These are phyloP conservation scores for Lentinula raphanica DNA, from an alignment of 768 basidiomycete species.

Conservation along the genomic window DNA sequence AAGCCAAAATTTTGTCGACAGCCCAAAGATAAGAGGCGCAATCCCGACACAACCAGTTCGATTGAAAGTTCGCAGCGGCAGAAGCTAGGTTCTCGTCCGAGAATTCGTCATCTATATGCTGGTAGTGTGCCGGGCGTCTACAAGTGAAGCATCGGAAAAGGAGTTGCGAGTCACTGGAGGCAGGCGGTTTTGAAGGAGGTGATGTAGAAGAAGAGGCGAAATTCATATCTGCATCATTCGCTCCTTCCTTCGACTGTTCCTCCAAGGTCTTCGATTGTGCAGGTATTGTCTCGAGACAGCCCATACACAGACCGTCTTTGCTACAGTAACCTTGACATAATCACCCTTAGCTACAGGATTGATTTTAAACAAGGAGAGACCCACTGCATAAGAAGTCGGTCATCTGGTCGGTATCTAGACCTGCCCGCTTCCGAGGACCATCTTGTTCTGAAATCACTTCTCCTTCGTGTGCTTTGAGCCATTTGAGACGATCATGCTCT, in stretches of 20 bases:
- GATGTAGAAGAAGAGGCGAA: conserved; percentile 3
- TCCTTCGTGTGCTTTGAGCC: conserved; percentile 24
- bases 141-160: conserved; percentile 82
- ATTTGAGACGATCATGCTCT: conserved; percentile 41
- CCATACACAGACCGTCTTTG: conserved; percentile 76
- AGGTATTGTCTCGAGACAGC: conserved; percentile 56
- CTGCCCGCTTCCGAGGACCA: conserved; percentile 40
- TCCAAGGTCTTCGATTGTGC: conserved; percentile 15
- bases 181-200: conserved; percentile 15
- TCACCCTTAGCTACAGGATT: neutral
- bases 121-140: conserved; percentile 79
- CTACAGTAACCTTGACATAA: conserved; percentile 46
- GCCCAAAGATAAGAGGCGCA: conserved; percentile 67
- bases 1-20: conserved; percentile 85
- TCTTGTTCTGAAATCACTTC: conserved; percentile 17
- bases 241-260: conserved; percentile 9
- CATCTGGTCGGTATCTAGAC: conserved; percentile 48
- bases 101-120: conserved; percentile 48
- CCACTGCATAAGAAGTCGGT: conserved; percentile 75
- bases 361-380: conserved; percentile 7
- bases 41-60: conserved; percentile 68
- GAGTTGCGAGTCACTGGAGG: conserved; percentile 32
- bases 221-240: conserved; percentile 30
- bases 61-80: conserved; percentile 61
- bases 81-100: conserved; percentile 30